Percentiles rank a stretch among this genome's conserved stretches.
These are phyloP conservation scores for Backusella tuberculispora DNA, from an alignment of 192 early-diverging fungal species.

Conservation along the genomic window DNA sequence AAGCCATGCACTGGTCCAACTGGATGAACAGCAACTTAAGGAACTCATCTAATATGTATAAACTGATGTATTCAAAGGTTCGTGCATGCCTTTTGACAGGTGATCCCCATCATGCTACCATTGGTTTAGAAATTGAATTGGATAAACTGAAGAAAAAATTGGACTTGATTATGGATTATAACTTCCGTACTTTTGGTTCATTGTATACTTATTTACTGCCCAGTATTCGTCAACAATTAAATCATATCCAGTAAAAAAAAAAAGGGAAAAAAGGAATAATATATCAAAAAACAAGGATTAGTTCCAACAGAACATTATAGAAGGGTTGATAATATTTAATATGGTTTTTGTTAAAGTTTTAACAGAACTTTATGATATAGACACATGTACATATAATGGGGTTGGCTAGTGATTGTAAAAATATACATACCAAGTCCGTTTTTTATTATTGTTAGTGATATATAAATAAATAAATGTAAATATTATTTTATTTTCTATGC, in stretches of 20 bases:
- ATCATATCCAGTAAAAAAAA: not conserved
- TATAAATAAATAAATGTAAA: no score
- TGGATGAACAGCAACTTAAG: slow-evolving; percentile 29
- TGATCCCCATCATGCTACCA: not conserved
- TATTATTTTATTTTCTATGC: no score
- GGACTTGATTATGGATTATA: slow-evolving; percentile 14
- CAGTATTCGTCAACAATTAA: not conserved
- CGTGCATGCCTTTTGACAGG: not conserved
- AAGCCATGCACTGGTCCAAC: slow-evolving; percentile 17
- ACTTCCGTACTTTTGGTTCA: slow-evolving; percentile 22
- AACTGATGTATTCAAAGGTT: slow-evolving; percentile 18
- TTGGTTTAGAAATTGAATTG: slow-evolving; percentile 21
- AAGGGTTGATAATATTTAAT: no score
- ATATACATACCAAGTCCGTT: no score
- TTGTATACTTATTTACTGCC: slow-evolving; percentile 28
- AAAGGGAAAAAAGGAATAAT: no score
- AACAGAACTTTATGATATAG: no score
- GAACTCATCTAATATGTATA: slow-evolving; percentile 17
- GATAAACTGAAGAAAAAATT: slow-evolving; percentile 19
- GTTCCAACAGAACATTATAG: no score
- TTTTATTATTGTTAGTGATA: no score
- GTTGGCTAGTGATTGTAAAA: no score
- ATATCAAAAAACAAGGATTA: no score
- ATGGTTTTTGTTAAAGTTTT: no score
- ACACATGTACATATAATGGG: no score